Evolutionary conservation across 345 rosid species (phyloP), one percentile per base, ranked within the genome.

Genomic region (Psidium friedrichsthalianum): DNA sequence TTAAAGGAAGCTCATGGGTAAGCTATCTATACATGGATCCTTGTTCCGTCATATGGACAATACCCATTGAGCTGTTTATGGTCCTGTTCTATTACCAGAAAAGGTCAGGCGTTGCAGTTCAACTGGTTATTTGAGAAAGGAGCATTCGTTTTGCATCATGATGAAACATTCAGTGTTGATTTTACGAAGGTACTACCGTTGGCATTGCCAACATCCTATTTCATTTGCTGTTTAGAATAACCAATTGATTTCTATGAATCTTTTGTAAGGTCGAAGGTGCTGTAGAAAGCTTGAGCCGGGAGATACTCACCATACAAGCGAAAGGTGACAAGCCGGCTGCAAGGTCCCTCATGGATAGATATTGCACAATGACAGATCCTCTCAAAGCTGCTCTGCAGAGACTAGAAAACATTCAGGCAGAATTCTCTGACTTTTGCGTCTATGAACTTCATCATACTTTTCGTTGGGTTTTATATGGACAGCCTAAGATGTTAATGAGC

Each of bases 1-100:
- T 92, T 97, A 83, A 89, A 93, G 86, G 98, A 95, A 93, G 96
- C 98, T 91, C 99, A 95, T 88, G 99, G 98, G 98, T 97, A 93
- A 92, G 87, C 83, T 21, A 53, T 85, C 27, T 47, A 27, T 55
- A 36, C 47, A 69, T 69, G 80, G 25, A 69, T 69, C 80, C 80
- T 69, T 69, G 83, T 51, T 27, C 54, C 44, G 14, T 87, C 83
- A 32, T 36, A 32, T 36, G 3, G 80, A 69, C 80, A 18, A 69
- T 20, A 4, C 47, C 47, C 80, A 69, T 54, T 18, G 56, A 82
- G 44, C 47, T 53, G 25, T 16, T 10, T 53, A 22, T 84, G 56
- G 90, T 80, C 64, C 74, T 32, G 51, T 85, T 82, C 57, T 61
- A 59, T 84, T 83, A 27, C 82, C 92, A 96, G 98, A 44, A 95